Evolutionary conservation across 345 rosid species (phyloP).

Genomic region (Stellera chamaejasme): DNA sequence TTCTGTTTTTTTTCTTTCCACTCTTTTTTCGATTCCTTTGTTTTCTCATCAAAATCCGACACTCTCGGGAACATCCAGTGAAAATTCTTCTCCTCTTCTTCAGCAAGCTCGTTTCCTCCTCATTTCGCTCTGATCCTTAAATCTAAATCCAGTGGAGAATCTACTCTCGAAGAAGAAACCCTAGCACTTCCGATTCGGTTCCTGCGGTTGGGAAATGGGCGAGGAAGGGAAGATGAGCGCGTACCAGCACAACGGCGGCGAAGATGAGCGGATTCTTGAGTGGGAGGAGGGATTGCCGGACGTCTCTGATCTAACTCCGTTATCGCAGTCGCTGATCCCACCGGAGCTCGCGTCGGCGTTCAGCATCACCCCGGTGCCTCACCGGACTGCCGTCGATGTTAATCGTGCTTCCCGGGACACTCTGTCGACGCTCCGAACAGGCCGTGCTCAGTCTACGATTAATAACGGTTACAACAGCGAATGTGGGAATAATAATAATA

Average conservation of each 20-base stretch:
- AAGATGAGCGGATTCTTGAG: constrained; percentile 53
- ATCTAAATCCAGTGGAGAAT: neutral
- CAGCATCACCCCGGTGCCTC: constrained; percentile 58
- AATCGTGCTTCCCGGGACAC: constrained; percentile 66
- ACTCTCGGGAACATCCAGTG: constrained; percentile 17
- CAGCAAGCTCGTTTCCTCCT: constrained; percentile 4
- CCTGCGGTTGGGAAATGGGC: constrained; percentile 13
- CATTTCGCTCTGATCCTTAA: neutral
- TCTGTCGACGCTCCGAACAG: constrained; percentile 42
- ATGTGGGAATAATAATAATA: constrained; percentile 15
- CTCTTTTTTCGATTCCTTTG: neutral
- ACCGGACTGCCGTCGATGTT: constrained; percentile 50
- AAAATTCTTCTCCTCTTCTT: neutral
- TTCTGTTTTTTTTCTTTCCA: constrained; percentile 10
- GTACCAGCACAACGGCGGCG: constrained; percentile 23
- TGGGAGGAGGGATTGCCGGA: constrained; percentile 89
- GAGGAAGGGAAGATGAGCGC: constrained; percentile 35
- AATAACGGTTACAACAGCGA: constrained; percentile 17
- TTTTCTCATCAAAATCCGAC: constrained; percentile 12
- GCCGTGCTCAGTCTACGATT: constrained; percentile 22
- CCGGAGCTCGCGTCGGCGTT: constrained; percentile 80
- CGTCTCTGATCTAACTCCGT: constrained; percentile 65
- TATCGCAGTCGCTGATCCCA: constrained; percentile 59
- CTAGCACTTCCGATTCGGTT: neutral
- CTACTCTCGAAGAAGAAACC: neutral